Percentiles rank a stretch among this genome's conserved stretches.
These are phyloP conservation scores for Euphorbia schlechtendalii DNA, from an alignment of 441 rosid genomes.

Conservation along the genomic window DNA sequence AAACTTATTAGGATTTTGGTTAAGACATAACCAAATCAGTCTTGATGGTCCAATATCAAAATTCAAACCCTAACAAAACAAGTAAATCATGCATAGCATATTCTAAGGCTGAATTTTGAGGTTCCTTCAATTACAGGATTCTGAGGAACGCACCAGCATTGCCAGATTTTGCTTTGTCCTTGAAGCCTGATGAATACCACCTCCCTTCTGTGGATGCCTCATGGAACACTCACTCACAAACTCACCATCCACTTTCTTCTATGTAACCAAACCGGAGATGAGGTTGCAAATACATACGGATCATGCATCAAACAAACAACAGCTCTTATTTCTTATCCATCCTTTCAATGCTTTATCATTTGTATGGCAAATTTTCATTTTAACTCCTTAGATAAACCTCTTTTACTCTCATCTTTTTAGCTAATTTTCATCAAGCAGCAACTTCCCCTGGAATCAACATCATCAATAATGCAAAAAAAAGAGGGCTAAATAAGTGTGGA, in stretches of 20 bases:
- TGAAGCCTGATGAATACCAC: slow-evolving; percentile 75
- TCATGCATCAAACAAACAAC: background rate
- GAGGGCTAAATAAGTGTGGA: too few species aligned
- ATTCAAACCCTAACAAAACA: too few species aligned
- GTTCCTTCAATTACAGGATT: slow-evolving; percentile 36
- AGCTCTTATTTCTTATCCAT: background rate
- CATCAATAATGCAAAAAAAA: too few species aligned
- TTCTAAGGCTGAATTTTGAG: too few species aligned
- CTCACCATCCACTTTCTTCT: background rate
- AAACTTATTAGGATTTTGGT: too few species aligned
- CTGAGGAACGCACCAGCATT: slow-evolving; percentile 63
- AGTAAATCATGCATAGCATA: too few species aligned
- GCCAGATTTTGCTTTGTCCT: slow-evolving; percentile 87
- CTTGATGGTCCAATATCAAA: too few species aligned
- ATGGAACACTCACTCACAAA: slow-evolving; percentile 21
- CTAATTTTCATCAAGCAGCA: background rate
- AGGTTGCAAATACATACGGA: background rate
- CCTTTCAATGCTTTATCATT: background rate
- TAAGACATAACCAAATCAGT: too few species aligned
- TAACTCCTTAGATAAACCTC: too few species aligned
- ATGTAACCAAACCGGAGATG: background rate
- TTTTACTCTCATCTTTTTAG: too few species aligned
- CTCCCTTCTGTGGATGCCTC: slow-evolving; percentile 47
- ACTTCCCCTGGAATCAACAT: background rate
- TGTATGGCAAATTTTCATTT: too few species aligned